Evolutionary conservation across 441 rosid species (phyloP), one percentile per base, ranked within the genome.

Genomic region (Populus hybrid): DNA sequence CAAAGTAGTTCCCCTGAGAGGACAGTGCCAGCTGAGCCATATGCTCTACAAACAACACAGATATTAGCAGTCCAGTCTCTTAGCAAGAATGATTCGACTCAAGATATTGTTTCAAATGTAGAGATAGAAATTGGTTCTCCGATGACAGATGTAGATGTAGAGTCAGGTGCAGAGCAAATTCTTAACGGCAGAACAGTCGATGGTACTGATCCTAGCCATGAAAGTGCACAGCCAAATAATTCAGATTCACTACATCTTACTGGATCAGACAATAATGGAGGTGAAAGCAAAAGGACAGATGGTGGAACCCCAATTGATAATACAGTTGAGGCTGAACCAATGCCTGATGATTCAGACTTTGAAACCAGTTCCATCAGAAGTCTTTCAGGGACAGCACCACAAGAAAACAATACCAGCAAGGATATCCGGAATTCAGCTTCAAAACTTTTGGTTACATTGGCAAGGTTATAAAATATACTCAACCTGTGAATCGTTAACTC

Each of bases 381-480:
- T 68, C 72, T 71, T 76, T 81, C 85, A 65, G 76, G 73, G 70
- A 77, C 73, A 74, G 36, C 61, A 65, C 38, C 80, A 73, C 78
- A 81, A 71, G 80, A 75, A 11, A 16, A 46, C 80, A 64, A 75
- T 71, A 72, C 75, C 70, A 79, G 72, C 70, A 78, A 73, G 78
- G 82, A 84, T 61, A 32, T 61, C 65, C 79, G 72, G 69, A 82
- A 75, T 73, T 74, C 84, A 67, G 71, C 80, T 76, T 75, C 78
- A 38, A 79, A 77, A 73, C 14, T 64, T 80, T 75, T 71, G 53
- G 77, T 73, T 34, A 79, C 83, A 6, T 18, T 46, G 2, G 77
- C 76, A 74, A 87, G 91, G 94, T 90, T 71, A 85, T 34, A 14
- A 18, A 24, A 35, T 30, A 32, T 16, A 8, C 35, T 2, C 4